Evolutionary conservation across 192 early-diverging fungal species (phyloP).

Genomic region (Podila epicladia): DNA sequence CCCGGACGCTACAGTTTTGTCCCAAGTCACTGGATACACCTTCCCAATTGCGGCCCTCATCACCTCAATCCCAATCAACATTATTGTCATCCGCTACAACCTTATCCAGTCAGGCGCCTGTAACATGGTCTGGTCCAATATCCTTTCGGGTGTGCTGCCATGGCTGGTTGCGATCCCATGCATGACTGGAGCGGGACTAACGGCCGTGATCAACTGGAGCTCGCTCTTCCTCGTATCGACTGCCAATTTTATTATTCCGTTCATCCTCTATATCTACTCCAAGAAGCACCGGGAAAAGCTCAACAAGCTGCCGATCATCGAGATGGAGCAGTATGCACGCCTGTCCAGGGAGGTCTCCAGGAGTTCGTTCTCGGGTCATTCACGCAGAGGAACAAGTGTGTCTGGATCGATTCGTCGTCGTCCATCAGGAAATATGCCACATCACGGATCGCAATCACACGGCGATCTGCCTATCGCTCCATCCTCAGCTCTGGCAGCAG

Average conservation of each 20-base stretch:
- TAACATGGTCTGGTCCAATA: conserved; percentile 17
- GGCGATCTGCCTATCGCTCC: conserved; percentile 16
- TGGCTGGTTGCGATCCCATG: conserved; percentile 73
- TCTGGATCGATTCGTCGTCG: conserved; percentile 28
- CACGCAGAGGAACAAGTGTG: conserved; percentile 7
- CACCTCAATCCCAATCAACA: conserved; percentile 77
- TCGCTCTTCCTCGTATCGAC: conserved; percentile 70
- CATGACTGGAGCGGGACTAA: conserved; percentile 70
- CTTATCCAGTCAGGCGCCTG: conserved; percentile 66
- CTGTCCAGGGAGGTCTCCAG: conserved; percentile 19
- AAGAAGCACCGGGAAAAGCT: conserved; percentile 40
- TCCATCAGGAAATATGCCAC: conserved; percentile 1
- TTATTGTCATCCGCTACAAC: conserved; percentile 76
- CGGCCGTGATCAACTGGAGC: conserved; percentile 70
- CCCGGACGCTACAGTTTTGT: conserved; percentile 28
- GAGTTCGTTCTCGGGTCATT: conserved; percentile 23
- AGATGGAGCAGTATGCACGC: conserved; percentile 14
- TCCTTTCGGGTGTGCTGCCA: conserved; percentile 66
- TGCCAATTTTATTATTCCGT: conserved; percentile 76
- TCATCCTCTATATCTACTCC: conserved; percentile 72
- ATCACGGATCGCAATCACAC: conserved; percentile 12
- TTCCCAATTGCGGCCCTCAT: conserved; percentile 67
- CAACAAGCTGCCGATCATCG: conserved; percentile 10
- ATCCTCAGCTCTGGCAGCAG: conserved; percentile 13
- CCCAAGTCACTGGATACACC: conserved; percentile 57